phyloP scores from a whole-genome alignment of 768 basidiomycete genomes.

The Lentinula aciculospora region DNA sequence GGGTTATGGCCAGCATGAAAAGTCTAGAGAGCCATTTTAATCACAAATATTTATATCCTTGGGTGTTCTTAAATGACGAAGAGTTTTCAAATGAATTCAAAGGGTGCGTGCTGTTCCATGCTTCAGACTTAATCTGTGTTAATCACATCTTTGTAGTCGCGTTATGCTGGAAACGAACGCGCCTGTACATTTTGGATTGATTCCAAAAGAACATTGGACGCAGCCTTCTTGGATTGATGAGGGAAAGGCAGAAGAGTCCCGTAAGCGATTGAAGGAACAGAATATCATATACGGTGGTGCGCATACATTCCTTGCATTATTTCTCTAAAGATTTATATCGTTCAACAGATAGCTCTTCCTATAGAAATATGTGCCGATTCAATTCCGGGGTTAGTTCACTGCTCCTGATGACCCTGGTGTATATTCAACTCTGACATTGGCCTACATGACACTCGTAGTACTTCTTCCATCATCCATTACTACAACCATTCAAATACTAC shows the following conservation, averaged over 20 bases:
- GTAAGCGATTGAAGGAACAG: constrained; percentile 44
- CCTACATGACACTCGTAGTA: constrained; percentile 37
- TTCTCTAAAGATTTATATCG: neutral
- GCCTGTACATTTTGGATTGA: constrained; percentile 45
- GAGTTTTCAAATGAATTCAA: constrained; percentile 59
- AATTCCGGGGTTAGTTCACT: constrained; percentile 50
- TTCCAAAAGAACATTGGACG: constrained; percentile 57
- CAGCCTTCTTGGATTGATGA: constrained; percentile 74
- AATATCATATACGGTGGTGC: constrained; percentile 46
- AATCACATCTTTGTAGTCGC: constrained; percentile 15
- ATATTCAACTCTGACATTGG: constrained; percentile 47
- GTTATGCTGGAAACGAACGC: constrained; percentile 35
- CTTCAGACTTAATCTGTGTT: neutral
- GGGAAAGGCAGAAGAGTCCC: constrained; percentile 42
- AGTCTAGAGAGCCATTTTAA: constrained; percentile 67
- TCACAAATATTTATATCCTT: constrained; percentile 58
- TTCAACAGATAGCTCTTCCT: constrained; percentile 16
- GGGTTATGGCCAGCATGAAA: constrained; percentile 49
- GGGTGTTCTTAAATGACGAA: constrained; percentile 68
- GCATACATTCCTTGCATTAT: constrained; percentile 10
- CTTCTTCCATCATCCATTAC: constrained; percentile 66
- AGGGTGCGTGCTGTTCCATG: constrained; percentile 23
- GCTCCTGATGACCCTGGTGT: neutral
- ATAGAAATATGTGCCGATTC: constrained; percentile 77
- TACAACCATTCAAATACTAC: constrained; percentile 52